Conservation (phyloP, 306 rosid species). For the Alnus rubra region DNA sequence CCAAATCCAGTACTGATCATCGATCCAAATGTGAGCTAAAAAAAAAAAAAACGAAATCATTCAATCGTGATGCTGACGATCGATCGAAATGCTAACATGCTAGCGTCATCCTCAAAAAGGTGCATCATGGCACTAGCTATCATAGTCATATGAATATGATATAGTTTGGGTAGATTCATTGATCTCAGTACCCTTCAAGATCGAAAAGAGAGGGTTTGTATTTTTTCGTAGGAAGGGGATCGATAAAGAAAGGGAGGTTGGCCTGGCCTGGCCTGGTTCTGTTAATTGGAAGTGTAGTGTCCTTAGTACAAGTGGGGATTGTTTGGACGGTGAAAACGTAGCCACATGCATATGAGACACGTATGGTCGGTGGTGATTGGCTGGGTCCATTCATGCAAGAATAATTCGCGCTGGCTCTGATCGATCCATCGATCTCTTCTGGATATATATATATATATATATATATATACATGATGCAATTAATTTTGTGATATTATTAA, state of each 20-base stretch:
- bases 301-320: slow-evolving; percentile 18
- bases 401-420: background rate
- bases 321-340: slow-evolving; percentile 43
- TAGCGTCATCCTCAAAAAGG: background rate
- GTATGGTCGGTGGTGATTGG: slow-evolving; percentile 55
- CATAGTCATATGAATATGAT: background rate
- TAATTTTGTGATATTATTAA: background rate
- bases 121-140: background rate
- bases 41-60: background rate
- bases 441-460: background rate
- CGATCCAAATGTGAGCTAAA: background rate
- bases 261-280: too few species aligned
- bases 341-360: background rate
- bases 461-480: background rate
- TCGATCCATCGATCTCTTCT: background rate
- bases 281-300: background rate
- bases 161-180: background rate
- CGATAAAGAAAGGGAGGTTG: background rate
- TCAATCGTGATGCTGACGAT: background rate
- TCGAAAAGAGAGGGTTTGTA: background rate
- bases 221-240: background rate
- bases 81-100: background rate
- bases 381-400: background rate
- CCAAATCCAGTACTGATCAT: background rate
- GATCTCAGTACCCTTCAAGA: background rate